phyloP scores from a whole-genome alignment of 208 protist species.

The Trichomonas vaginalis region DNA sequence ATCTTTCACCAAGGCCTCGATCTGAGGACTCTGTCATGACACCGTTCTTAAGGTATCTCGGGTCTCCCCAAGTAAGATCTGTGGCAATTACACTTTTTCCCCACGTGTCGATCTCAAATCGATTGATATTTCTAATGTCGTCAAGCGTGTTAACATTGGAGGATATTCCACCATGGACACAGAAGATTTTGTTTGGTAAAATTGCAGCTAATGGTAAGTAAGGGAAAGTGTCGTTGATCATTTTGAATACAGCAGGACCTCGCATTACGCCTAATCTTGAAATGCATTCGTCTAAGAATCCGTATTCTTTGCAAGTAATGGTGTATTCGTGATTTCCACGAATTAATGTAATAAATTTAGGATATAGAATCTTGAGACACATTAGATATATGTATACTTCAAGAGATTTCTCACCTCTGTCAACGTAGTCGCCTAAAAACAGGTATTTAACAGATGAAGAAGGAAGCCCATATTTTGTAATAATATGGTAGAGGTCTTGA shows the following conservation, averaged over 20 bases:
- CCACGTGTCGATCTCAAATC: no score
- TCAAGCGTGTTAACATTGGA: neutral
- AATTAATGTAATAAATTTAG: neutral
- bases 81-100: no score
- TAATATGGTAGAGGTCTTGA: neutral
- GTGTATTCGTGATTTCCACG: neutral
- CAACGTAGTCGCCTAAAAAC: neutral
- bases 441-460: neutral
- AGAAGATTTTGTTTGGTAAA: neutral
- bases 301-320: neutral
- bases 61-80: no score
- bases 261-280: conserved; percentile 29
- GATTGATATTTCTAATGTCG: neutral
- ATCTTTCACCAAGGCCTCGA: no score
- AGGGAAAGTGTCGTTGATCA: neutral
- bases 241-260: neutral
- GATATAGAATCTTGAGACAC: neutral
- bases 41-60: no score
- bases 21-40: no score
- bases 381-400: neutral
- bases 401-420: neutral
- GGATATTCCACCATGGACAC: neutral
- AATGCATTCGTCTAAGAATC: neutral
- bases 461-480: neutral
- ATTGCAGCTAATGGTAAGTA: neutral